A percentile compares a stretch with the other conserved stretches of the same genome.
Conservation (phyloP, 306 rosid genomes). For the Heteromeles arbutifolia region DNA sequence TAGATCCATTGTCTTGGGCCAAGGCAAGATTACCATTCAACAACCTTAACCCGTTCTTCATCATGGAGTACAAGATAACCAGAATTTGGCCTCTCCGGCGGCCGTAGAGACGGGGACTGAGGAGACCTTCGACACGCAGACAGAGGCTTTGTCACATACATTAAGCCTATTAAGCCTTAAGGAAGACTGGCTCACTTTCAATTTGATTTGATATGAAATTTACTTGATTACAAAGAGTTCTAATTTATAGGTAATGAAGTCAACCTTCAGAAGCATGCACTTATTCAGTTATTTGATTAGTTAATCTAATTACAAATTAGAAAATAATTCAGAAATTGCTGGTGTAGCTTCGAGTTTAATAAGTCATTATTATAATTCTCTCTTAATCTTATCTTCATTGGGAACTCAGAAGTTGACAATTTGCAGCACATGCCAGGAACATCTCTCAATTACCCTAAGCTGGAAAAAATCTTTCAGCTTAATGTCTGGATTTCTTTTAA, state of each 20-base stretch:
- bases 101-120: slow-evolving; percentile 22
- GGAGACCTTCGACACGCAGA: slow-evolving; percentile 34
- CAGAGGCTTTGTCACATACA: slow-evolving; percentile 66
- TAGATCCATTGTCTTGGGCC: too few relatives aligned
- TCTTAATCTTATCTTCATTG: too few relatives aligned
- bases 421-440: neutral
- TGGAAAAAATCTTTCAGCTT: neutral
- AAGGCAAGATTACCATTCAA: too few relatives aligned
- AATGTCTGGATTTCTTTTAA: too few relatives aligned
- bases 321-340: too few relatives aligned
- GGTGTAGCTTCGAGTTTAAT: neutral
- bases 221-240: neutral
- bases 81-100: slow-evolving; percentile 58
- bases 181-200: neutral
- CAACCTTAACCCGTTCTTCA: slow-evolving; percentile 26
- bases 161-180: slow-evolving; percentile 1
- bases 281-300: too few relatives aligned
- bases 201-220: neutral
- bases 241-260: neutral
- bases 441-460: neutral
- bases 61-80: slow-evolving; percentile 64
- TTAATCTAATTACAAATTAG: neutral
- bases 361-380: too few relatives aligned
- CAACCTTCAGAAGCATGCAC: neutral
- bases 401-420: neutral